Evolutionary conservation across 805 yeast species (phyloP), one percentile per base, ranked within the genome.

Genomic region (Candida pini): DNA sequence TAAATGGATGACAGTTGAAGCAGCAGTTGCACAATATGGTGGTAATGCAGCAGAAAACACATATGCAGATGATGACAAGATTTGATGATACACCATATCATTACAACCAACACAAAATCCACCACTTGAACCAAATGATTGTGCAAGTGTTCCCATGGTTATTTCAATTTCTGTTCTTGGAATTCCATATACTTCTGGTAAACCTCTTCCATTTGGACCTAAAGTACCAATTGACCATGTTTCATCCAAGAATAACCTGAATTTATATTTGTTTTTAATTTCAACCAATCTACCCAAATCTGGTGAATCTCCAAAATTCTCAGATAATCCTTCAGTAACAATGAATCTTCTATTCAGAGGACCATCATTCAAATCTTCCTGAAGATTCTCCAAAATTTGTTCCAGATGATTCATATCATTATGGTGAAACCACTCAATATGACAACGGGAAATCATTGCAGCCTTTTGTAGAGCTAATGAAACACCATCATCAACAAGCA

Each of bases 1-100:
- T 26, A 76, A 57, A 12, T 64, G 51, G 26, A 86, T 64, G 30
- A 45, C 53, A 16, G 60, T 41, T 1, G 84, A 71, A 1, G 73
- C 73, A 3, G 79, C 78, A 37, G 66, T 71, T 1, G 95, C 95
- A 28, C 87, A 73, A 60, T 83, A 90, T 17, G 97, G 94, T 9
- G 98, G 97, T 55, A 90, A 73, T 1, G 96, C 75, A 6, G 98
- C 98, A 51, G 95, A 83, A 58, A 86, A 92, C 41, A 92, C 92
- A 56, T 87, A 92, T 3, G 96, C 96, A 45, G 71, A 69, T 10
- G 95, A 85, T 17, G 87, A 82, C 50, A 92, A 81, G 57, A 95
- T 78, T 68, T 92, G 98, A 63, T 90, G 96, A 48, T 80, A 79
- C 22, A 88, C 76, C 87, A 92, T 86, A 36, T 81, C 81, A 18